Base-by-base conservation (phyloP, 1,284 basidiomycete genomes). In the Schizophyllum amplum region DNA sequence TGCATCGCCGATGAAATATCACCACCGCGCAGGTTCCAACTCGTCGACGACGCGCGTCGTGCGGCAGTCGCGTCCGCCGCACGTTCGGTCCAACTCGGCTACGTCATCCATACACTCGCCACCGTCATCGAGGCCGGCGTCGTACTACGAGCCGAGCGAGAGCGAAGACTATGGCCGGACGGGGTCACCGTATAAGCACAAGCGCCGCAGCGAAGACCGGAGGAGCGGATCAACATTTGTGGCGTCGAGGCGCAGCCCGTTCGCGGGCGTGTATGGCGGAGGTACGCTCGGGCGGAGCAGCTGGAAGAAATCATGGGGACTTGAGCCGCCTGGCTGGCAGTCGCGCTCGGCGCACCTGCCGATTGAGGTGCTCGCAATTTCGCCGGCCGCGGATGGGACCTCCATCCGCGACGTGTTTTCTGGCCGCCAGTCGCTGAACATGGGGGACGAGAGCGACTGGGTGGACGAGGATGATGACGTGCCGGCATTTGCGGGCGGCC, bases 291-390 rank as follows among this genome's bases (percentile, higher is more conserved):
- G 84, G 23, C 79, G 87, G n/a, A 83, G 85, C 20, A 87, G 87
- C 66, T 92, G 89, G 89, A 91, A 89, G 75, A 90, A 90, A 69
- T 82, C 85, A 6, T 92, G 90, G 90, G 89, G 89, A 0, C 72
- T 84, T 26, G 90, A 92, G 65, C 89, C 89, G 4, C 89, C 89
- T 5, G 88, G 89, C 5, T 92, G 89, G 89, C 84, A 86, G 64
- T 83, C 77, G 48, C 82, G 88, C 11, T 79, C 82, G 9, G 78
- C 82, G 7, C 82, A 86, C 65, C 72, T 86, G 3, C 84, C 87
- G 0, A 75, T 89, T 27, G 89, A 91, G 68, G 85, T 90, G 6
- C 74, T 90, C 20, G 78, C 79, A 11, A 79, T 89, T 53, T 83
- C 79, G 0, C 82, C 84, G 13, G 73, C 75, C 71, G 4, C n/a